These are phyloP conservation scores for Omphalotus guepiniiformis DNA, from an alignment of 768 basidiomycete species.

Conservation along the genomic window DNA sequence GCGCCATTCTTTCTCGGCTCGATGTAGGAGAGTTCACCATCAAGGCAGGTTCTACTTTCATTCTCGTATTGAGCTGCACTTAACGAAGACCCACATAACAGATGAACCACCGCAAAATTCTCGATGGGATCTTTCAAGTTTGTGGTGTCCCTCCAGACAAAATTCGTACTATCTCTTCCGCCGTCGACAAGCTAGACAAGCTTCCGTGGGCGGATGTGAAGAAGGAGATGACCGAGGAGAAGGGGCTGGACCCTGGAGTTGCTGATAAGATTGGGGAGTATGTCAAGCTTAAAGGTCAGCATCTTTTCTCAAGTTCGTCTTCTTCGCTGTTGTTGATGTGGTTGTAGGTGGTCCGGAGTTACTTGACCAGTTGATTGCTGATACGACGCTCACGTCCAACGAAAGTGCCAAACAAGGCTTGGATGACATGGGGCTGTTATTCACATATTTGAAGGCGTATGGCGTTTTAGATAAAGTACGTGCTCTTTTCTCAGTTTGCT, in stretches of 20 bases:
- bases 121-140: slow-evolving; percentile 95
- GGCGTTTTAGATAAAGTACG: slow-evolving; percentile 71
- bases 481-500: too few relatives aligned
- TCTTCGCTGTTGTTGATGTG: background rate
- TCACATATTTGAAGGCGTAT: slow-evolving; percentile 79
- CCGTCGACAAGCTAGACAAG: slow-evolving; percentile 99
- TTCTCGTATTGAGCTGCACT: background rate
- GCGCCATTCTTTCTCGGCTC: slow-evolving; percentile 74
- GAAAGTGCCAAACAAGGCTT: slow-evolving; percentile 76
- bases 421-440: slow-evolving; percentile 81
- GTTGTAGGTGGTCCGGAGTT: slow-evolving; percentile 70
- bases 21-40: slow-evolving; percentile 94
- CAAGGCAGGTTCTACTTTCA: slow-evolving; percentile 51
- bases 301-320: background rate
- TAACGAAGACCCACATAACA: too few relatives aligned
- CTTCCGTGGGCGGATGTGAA: slow-evolving; percentile 88
- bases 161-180: slow-evolving; percentile 89
- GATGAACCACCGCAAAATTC: slow-evolving; percentile 94
- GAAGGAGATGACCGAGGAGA: slow-evolving; percentile 96
- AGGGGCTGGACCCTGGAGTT: slow-evolving; percentile 72
- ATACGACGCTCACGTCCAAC: slow-evolving; percentile 64
- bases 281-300: slow-evolving; percentile 86
- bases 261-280: slow-evolving; percentile 97
- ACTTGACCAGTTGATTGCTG: slow-evolving; percentile 62
- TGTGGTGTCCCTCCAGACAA: slow-evolving; percentile 92